Evolutionary conservation across 2,329 filamentous ascomycete genomes (phyloP).

Genomic region (Ophiostoma sp.): DNA sequence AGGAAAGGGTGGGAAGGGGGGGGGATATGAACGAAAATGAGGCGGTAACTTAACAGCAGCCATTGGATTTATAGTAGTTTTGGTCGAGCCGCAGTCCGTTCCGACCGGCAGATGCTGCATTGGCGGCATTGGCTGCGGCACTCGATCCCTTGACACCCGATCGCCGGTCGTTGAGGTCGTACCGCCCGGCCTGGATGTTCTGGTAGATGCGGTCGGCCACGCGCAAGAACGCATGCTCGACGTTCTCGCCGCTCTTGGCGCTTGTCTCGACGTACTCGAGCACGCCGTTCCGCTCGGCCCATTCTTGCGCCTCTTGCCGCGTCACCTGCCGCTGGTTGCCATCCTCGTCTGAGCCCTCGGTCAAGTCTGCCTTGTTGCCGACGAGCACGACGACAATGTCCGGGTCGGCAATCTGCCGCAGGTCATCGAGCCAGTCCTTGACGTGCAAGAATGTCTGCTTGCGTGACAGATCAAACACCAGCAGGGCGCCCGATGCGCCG

Average conservation of each 20-base stretch:
- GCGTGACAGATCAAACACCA: slow-evolving; percentile 92
- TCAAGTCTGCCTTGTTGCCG: slow-evolving; percentile 89
- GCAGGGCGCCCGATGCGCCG: slow-evolving; percentile 63
- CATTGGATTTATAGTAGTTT: slow-evolving; percentile 38
- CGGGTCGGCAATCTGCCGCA: slow-evolving; percentile 90
- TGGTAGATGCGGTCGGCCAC: slow-evolving; percentile 94
- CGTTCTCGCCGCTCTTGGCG: slow-evolving; percentile 90
- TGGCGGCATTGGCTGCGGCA: slow-evolving; percentile 15
- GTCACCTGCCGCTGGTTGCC: slow-evolving; percentile 72
- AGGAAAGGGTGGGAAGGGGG: background rate
- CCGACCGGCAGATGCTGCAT: slow-evolving; percentile 18
- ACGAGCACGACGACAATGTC: slow-evolving; percentile 93
- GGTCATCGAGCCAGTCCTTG: slow-evolving; percentile 88
- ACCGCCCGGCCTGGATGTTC: slow-evolving; percentile 92
- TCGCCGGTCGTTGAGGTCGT: slow-evolving; percentile 87
- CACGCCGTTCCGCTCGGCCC: slow-evolving; percentile 80
- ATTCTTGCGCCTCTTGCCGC: slow-evolving; percentile 76
- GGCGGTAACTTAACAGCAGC: slow-evolving; percentile 31
- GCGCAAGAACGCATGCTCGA: slow-evolving; percentile 87
- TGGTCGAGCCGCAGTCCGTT: slow-evolving; percentile 40
- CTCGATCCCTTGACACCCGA: slow-evolving; percentile 79
- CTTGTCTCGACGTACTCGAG: slow-evolving; percentile 94
- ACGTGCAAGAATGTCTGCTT: slow-evolving; percentile 80
- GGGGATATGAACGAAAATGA: slow-evolving; percentile 5
- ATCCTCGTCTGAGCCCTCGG: slow-evolving; percentile 37